Evolutionary conservation across 768 basidiomycete genomes (phyloP), one percentile per base, ranked within the genome.

Genomic region (Pleurotus sapidus): DNA sequence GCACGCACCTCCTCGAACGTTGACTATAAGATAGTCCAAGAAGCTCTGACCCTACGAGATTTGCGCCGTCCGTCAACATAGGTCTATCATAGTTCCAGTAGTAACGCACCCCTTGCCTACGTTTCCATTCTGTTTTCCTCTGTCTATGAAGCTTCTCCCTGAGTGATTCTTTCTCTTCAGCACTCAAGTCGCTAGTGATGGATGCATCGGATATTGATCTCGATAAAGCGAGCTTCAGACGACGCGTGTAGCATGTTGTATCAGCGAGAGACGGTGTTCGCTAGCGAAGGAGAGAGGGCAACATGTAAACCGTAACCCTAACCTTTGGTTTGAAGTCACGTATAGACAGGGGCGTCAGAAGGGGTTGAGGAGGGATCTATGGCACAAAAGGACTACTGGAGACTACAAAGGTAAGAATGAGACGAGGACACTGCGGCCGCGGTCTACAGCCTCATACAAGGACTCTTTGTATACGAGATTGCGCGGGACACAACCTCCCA

Each of bases 1-100:
- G 25, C 25, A 60, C 78, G 60, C 63, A 89, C 93, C 93, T 64
- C 79, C 91, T 57, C 88, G 81, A 18, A 94, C 76, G 47, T 84
- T 87, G n/a, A 95, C 77, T 45, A 93, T 76, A 54, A 91, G 75
- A 68, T 92, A 83, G 73, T 96, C 94, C 3, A 95, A 77, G 64
- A 95, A 97, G 0, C 81, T 75, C 65, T 88, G 84, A 4, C 88
- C 89, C 88, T 93, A 61, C 3, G 49, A 15, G n/a, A 37, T 14
- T 14, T 24, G 49, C 51, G 42, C 20, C 9, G 40, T 49, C 8
- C n/a, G 53, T 59, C 57, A 46, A 62, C 59, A 43, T 60, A 60
- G 30, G 27, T 6, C 42, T 45, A 38, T 27, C 11, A 39, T n/a
- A 46, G 45, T 14, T 20, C 37, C 39, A 18, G 37, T 20, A 20